Evolutionary conservation across 257 asterid species (phyloP).

Genomic region (Solanum clarkiae): DNA sequence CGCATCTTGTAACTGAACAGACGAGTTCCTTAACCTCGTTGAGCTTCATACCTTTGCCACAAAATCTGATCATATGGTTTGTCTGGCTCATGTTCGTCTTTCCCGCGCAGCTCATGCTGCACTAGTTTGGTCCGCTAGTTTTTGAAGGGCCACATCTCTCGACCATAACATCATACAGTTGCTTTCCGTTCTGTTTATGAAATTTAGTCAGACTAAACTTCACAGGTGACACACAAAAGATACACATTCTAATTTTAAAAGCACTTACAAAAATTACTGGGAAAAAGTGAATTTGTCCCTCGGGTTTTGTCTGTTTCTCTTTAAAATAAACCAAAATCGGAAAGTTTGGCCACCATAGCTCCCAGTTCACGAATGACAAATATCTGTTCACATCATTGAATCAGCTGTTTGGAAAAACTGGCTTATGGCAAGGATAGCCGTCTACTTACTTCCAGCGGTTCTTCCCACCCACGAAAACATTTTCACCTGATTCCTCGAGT

Average conservation of each 20-base stretch:
- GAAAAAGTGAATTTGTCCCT: conserved; percentile 81
- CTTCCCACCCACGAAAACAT: conserved; percentile 85
- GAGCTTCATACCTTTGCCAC: conserved; percentile 13
- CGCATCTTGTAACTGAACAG: background rate
- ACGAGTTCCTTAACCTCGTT: background rate
- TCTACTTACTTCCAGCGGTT: conserved; percentile 91
- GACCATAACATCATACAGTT: conserved; percentile 80
- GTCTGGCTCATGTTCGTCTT: background rate
- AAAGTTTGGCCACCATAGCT: conserved; percentile 94
- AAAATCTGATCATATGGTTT: background rate
- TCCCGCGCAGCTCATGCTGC: background rate
- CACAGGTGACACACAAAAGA: background rate
- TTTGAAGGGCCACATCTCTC: conserved; percentile 86
- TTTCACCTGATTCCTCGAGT: conserved; percentile 81
- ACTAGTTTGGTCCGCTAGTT: conserved; percentile 62
- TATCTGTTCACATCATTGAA: conserved; percentile 30
- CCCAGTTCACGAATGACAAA: conserved; percentile 89
- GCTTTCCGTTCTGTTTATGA: conserved; percentile 66
- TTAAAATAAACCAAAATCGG: conserved; percentile 87
- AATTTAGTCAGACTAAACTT: background rate
- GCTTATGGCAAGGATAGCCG: background rate
- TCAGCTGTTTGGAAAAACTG: background rate
- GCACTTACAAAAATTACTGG: conserved; percentile 87
- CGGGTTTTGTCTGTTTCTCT: conserved; percentile 85
- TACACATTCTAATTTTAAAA: background rate